Evolutionary conservation across 78 protist species (phyloP).

Genomic region (Dictyostelium firmibasis): DNA sequence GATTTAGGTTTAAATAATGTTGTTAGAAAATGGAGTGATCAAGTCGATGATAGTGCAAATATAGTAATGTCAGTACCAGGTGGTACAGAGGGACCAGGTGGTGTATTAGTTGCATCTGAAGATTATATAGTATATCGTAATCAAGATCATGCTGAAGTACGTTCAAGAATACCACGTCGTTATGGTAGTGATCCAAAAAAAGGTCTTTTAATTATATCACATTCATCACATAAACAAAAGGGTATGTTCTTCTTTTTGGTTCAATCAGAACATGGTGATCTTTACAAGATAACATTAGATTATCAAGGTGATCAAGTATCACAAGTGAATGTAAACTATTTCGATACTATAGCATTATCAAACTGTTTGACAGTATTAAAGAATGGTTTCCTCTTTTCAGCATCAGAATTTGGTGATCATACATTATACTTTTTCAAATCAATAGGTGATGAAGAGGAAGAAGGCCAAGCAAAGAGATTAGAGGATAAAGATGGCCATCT

Average conservation of each 20-base stretch:
- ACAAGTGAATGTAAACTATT: constrained; percentile 80
- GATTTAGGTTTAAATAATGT: constrained; percentile 99
- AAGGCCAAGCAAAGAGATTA: not conserved
- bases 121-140: constrained; percentile 60
- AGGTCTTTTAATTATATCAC: constrained; percentile 78
- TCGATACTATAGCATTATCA: constrained; percentile 95
- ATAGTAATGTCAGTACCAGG: constrained; percentile 93
- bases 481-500: not conserved
- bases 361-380: constrained; percentile 64
- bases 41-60: constrained; percentile 85
- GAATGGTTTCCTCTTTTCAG: constrained; percentile 94
- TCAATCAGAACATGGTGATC: constrained; percentile 97
- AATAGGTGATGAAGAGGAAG: constrained; percentile 40
- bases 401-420: constrained; percentile 97
- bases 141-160: constrained; percentile 32
- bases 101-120: constrained; percentile 92
- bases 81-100: constrained; percentile 96
- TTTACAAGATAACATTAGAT: constrained; percentile 90
- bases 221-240: constrained; percentile 70
- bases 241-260: constrained; percentile 93
- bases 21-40: constrained; percentile 88
- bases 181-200: constrained; percentile 24
- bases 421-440: constrained; percentile 55
- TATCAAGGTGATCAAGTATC: constrained; percentile 77
- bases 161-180: constrained; percentile 82